Base-by-base conservation (phyloP, 1,139 yeast genomes). In the Scheffersomyces quercinus region DNA sequence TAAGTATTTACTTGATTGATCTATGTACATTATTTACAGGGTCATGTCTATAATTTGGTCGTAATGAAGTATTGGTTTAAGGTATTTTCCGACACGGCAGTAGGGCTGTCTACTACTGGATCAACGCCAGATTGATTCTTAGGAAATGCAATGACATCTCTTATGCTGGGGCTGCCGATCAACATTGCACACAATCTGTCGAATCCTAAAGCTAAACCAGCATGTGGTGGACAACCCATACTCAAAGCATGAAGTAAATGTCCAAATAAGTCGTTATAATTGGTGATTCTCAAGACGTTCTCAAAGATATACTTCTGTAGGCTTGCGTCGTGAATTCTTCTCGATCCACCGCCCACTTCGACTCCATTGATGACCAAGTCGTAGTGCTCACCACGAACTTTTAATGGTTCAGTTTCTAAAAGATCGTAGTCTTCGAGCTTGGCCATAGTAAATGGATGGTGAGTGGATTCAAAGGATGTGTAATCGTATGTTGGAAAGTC, bases 211-310 rank as follows among this genome's bases (percentile, higher is more conserved):
- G 99, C 99, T 41, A 93, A 73, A 0, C 99, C 99, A 2, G 98
- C 97, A 68, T 93, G 99, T 0, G 99, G 99, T 0, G 99, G 99
- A 59, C 98, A 90, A 1, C 99, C 99, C 69, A 88, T 82, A 36
- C 81, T 80, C 47, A 93, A 79, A 0, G 97, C 97, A 37, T 75
- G 73, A 29, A 95, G 70, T 38, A 93, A 72, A 64, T 95, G 99
- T 0, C 96, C 96, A 70, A 93, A 93, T n/a, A 89, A 68, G 14
- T 64, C 60, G 39, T 83, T 73, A 41, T 86, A 77, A 50, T 88
- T 72, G 0, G 58, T 42, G n/a, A 86, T 82, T 10, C 70, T 61
- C 31, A 86, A 67, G 26, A 87, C 70, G 30, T 78, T 65, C 42
- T 78, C 70, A 55, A 87, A 82, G 3, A 93, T 78, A 59, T 72